Evolutionary conservation across 306 rosid genomes (phyloP), one percentile per base, ranked within the genome.

Genomic region (Glycine latifolia): DNA sequence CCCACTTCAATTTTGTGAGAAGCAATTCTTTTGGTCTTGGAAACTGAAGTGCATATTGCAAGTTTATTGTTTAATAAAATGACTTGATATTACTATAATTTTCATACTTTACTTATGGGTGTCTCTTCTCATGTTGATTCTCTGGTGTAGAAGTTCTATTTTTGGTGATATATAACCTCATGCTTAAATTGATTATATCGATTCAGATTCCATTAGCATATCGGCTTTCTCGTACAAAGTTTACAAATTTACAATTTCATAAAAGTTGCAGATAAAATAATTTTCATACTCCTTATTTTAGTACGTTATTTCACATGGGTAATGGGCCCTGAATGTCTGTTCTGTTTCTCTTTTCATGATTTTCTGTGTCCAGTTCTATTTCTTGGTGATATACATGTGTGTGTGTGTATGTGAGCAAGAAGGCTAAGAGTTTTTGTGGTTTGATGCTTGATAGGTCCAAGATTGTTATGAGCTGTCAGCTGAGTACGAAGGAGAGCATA

Each of bases 381-480:
- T 26, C 31, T 26, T 26, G 31, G 31, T 26, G 31, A 26, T 26
- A 26, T 26, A 26, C 31, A 13, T 12, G 11, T 62, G 9, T 61
- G 0, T 52, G 8, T 53, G 16, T 53, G 17, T n/a, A n/a, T 53
- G 10, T 53, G 46, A 66, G 58, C 37, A 48, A 53, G 77, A 26
- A 75, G 56, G 76, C 55, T 75, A 61, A 79, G 81, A 59, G 75
- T 71, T 56, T 74, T 61, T 10, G 50, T 75, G 71, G 56, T 82
- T 8, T 87, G 50, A 81, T 66, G 79, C 47, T 81, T 80, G 65
- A 43, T 81, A 96, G 99, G 99, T 96, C 71, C 99, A 96, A 94
- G 99, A 96, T 48, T 96, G 97, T 85, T 96, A 96, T 73, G 99
- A 94, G 91, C 78, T 90, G 43, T 91, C 99, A 3, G 99, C 99